phyloP scores from a whole-genome alignment of 345 rosid genomes.

The Turnera subulata region DNA sequence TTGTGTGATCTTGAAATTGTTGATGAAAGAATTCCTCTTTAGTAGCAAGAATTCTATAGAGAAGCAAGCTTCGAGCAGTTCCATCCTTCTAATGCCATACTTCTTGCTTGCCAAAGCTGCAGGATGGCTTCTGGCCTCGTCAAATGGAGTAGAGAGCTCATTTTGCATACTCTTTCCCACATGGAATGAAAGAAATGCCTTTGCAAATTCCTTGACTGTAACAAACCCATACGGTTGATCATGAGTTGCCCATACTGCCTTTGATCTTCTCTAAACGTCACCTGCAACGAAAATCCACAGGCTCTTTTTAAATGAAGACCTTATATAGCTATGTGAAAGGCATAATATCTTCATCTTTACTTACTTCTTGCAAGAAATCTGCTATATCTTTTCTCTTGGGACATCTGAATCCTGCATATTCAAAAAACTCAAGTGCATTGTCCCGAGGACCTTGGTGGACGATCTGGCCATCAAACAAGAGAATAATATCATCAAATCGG shows the following conservation, averaged over 20 bases:
- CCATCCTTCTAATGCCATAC: conserved; percentile 48
- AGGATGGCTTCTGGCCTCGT: conserved; percentile 43
- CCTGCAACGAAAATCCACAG: conserved; percentile 34
- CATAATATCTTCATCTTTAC: not conserved
- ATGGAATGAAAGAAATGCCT: conserved; percentile 45
- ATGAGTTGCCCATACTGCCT: conserved; percentile 51
- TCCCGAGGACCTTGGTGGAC: conserved; percentile 72
- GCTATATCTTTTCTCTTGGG: conserved; percentile 74
- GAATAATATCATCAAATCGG: conserved; percentile 68
- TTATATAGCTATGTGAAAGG: not conserved
- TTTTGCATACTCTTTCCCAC: conserved; percentile 32
- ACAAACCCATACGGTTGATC: conserved; percentile 49
- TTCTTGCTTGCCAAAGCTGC: conserved; percentile 48
- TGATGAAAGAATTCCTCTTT: conserved; percentile 56
- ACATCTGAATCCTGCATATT: conserved; percentile 63
- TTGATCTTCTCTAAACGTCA: conserved; percentile 73
- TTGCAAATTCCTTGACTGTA: conserved; percentile 41
- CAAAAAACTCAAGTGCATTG: conserved; percentile 49
- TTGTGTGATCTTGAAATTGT: conserved; percentile 50
- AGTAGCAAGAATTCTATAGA: conserved; percentile 52
- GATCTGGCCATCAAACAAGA: conserved; percentile 60
- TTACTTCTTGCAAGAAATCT: conserved; percentile 78
- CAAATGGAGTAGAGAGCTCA: conserved; percentile 48
- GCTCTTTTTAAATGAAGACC: not conserved
- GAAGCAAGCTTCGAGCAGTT: conserved; percentile 47